Evolutionary conservation across 495 filamentous ascomycete genomes (phyloP).

Genomic region (Podospora bellae-mahoneyi): DNA sequence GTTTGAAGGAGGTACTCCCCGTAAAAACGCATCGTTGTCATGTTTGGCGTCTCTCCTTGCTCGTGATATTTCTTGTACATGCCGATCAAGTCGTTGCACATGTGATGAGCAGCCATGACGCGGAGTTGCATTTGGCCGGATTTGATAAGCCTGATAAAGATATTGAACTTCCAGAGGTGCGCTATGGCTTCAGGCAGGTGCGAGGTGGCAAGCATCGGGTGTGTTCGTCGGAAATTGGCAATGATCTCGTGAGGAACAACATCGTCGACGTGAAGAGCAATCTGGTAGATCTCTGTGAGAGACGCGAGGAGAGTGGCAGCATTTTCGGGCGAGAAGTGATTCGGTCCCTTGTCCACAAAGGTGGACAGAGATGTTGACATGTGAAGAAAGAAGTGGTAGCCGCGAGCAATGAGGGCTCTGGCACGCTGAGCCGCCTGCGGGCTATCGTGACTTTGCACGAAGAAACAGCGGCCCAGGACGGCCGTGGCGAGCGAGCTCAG

Average conservation of each 20-base stretch:
- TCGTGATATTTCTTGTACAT: conserved; percentile 53
- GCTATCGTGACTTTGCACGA: conserved; percentile 21
- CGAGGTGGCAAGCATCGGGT: conserved; percentile 30
- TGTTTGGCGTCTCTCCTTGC: conserved; percentile 37
- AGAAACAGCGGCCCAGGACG: conserved; percentile 20
- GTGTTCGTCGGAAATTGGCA: conserved; percentile 29
- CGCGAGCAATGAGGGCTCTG: conserved; percentile 31
- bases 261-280: conserved; percentile 40
- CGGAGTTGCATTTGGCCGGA: conserved; percentile 88
- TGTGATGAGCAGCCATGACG: conserved; percentile 64
- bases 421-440: conserved; percentile 20
- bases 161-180: conserved; percentile 66
- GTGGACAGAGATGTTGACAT: conserved; percentile 40
- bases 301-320: conserved; percentile 37
- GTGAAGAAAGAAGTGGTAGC: conserved; percentile 39
- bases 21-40: conserved; percentile 60
- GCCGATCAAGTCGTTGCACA: conserved; percentile 68
- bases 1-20: conserved; percentile 61
- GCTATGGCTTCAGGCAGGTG: conserved; percentile 48
- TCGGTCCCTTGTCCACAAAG: conserved; percentile 49
- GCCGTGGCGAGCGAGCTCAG: conserved; percentile 34
- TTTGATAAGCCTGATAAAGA: conserved; percentile 66
- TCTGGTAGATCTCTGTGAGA: conserved; percentile 41
- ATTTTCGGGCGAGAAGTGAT: conserved; percentile 42
- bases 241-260: conserved; percentile 33